Evolutionary conservation across 2,329 filamentous ascomycete genomes (phyloP).

Genomic region (Ophiostoma piceae): DNA sequence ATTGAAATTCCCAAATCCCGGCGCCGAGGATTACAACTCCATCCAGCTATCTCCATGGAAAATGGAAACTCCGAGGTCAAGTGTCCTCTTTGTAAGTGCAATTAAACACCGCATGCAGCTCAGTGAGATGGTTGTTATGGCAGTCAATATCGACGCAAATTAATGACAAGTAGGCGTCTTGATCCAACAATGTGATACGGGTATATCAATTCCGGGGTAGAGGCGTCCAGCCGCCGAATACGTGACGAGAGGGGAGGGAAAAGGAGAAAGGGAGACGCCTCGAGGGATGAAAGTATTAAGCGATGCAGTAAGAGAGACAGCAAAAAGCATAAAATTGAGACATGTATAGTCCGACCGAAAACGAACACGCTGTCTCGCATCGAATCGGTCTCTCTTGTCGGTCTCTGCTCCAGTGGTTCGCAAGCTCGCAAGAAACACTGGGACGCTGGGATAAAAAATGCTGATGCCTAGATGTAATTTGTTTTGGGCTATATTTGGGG

Average conservation of each 20-base stretch:
- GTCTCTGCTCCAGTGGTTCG: not conserved
- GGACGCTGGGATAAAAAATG: not conserved
- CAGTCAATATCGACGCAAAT: not conserved
- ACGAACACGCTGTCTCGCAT: slow-evolving; percentile 3
- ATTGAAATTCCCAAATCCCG: not conserved
- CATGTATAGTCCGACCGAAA: slow-evolving; percentile 2
- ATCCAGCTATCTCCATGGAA: not conserved
- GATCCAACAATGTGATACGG: not conserved
- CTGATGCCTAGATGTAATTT: not conserved
- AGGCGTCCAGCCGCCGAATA: not conserved
- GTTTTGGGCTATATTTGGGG: not conserved
- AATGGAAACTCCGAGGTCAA: slow-evolving; percentile 1
- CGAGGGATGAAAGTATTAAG: too few relatives aligned
- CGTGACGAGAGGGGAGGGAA: not conserved
- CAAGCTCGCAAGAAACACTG: too few relatives aligned
- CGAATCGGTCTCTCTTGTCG: not conserved
- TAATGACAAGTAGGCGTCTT: not conserved
- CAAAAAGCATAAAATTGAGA: not conserved
- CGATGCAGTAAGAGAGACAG: too few relatives aligned
- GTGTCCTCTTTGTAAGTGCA: not conserved
- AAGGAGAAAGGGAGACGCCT: not conserved
- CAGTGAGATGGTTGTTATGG: too few relatives aligned
- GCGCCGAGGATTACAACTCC: not conserved
- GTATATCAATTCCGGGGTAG: not conserved
- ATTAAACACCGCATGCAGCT: not conserved